phyloP scores from a whole-genome alignment of 164 flowering plant species.

The Aristolochia fimbriata region DNA sequence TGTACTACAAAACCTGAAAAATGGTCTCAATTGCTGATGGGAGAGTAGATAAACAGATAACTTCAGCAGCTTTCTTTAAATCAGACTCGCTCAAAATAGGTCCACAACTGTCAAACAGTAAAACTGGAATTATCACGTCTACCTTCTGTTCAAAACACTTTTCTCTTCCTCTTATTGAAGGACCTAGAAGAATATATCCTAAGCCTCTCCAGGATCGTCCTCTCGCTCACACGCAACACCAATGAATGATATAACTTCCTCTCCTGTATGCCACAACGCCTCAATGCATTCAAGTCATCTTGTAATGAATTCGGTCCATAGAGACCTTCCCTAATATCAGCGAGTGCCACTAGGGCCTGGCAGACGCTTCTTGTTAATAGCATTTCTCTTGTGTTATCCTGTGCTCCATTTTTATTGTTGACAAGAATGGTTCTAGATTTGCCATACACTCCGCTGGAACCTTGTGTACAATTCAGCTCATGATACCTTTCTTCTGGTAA shows the following conservation, averaged over 20 bases:
- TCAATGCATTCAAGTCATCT: conserved; percentile 40
- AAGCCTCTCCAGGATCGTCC: conserved; percentile 61
- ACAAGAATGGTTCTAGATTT: conserved; percentile 13
- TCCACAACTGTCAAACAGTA: background rate
- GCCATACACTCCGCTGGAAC: conserved; percentile 15
- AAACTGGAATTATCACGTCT: background rate
- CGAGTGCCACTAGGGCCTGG: conserved; percentile 53
- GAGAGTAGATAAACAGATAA: no score
- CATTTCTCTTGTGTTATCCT: conserved; percentile 26
- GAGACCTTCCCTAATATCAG: conserved; percentile 54
- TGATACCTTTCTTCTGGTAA: conserved; percentile 46
- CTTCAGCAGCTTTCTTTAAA: no score
- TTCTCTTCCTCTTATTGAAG: conserved; percentile 3
- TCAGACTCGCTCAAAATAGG: no score
- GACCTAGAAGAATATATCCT: conserved; percentile 32
- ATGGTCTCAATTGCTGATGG: no score
- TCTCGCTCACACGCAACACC: conserved; percentile 66
- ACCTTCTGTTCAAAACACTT: background rate
- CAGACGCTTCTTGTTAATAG: conserved; percentile 45
- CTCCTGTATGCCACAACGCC: conserved; percentile 25
- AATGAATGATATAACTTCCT: conserved; percentile 62
- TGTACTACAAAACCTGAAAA: no score
- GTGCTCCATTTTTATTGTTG: conserved; percentile 12
- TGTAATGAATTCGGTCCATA: conserved; percentile 45
- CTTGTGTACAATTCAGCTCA: conserved; percentile 31